Base-by-base conservation (phyloP, 2,329 filamentous ascomycete genomes). In the Rachicladosporium sp. region DNA sequence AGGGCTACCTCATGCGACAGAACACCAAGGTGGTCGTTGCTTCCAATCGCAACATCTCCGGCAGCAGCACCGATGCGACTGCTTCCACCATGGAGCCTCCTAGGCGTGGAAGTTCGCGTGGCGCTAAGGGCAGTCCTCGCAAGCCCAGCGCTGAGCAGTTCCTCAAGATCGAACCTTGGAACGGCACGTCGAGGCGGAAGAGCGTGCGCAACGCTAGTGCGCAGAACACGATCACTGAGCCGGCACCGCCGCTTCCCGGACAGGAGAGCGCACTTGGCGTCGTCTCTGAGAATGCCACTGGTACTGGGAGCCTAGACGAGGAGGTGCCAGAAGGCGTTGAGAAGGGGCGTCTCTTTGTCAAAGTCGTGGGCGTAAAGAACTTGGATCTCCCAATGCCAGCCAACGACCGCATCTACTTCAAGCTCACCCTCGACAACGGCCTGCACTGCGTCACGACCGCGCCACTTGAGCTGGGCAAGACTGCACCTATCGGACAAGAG, bases 101-200 rank as follows among this genome's bases (percentile, higher is more conserved):
- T 27, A 27, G 23, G 23, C 23, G 23, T 27, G 23, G 23, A 27
- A 27, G 23, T 6, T 41, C 41, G 40, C 69, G 44, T 70, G 21
- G 41, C 70, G 13, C 74, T 76, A 40, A 78, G 80, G 80, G 75
- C 52, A 85, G 82, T 4, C 78, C 85, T 23, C 84, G 93, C 55
- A 78, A 85, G 53, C 69, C 76, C 4, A 87, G 86, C 35, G 84
- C 86, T 32, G 67, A 69, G 46, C 84, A 93, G 59, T 93, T 87
- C 2, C 94, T 91, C 83, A 91, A 86, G 10, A 91, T 93, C 4
- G 91, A 96, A 63, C 91, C 91, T 10, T 98, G 91, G 91, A 94
- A 93, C 62, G 77, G 80, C 43, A 83, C 87, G 61, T 63, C 71
- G 33, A 76, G 87, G 41, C 76, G 81, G 48, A 72, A 75, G 51